These are phyloP conservation scores for Rhynchospora tenuis DNA, from an alignment of 176 grass and related monocot species.

Conservation along the genomic window DNA sequence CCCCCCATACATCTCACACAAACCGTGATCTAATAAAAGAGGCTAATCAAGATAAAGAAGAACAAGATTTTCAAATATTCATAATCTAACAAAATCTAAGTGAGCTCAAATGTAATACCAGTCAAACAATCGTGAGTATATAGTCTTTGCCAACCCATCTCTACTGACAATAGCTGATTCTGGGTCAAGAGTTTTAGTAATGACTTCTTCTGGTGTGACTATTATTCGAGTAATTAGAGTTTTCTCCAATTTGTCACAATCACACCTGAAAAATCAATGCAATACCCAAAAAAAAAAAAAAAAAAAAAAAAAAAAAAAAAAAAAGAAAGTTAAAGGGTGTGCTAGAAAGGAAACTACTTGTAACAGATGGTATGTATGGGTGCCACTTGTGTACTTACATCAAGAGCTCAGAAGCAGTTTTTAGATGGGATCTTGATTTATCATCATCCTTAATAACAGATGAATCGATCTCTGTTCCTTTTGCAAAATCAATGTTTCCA, in stretches of 20 bases:
- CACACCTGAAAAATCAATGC: constrained; percentile 68
- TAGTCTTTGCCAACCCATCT: constrained; percentile 93
- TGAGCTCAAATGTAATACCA: constrained; percentile 48
- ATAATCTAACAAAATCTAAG: background rate
- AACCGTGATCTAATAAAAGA: background rate
- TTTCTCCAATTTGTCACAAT: constrained; percentile 75
- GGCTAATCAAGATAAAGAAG: background rate
- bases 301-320: background rate
- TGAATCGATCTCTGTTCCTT: constrained; percentile 92
- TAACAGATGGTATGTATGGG: background rate
- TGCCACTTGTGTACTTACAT: constrained; percentile 49
- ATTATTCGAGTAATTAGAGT: constrained; percentile 91
- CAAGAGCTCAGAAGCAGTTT: constrained; percentile 73
- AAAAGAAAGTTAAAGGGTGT: background rate
- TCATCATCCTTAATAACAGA: constrained; percentile 93
- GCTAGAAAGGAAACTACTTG: background rate
- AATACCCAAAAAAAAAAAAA: background rate
- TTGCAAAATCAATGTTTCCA: constrained; percentile 95
- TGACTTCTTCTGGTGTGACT: constrained; percentile 98
- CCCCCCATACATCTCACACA: background rate
- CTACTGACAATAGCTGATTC: constrained; percentile 87
- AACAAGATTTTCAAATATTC: background rate
- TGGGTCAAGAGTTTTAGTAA: constrained; percentile 96
- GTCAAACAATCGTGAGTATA: constrained; percentile 98
- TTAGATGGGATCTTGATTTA: constrained; percentile 86